Base-by-base conservation (phyloP, 2,329 filamentous ascomycete species). In the Pseudofabraea citricarpa region DNA sequence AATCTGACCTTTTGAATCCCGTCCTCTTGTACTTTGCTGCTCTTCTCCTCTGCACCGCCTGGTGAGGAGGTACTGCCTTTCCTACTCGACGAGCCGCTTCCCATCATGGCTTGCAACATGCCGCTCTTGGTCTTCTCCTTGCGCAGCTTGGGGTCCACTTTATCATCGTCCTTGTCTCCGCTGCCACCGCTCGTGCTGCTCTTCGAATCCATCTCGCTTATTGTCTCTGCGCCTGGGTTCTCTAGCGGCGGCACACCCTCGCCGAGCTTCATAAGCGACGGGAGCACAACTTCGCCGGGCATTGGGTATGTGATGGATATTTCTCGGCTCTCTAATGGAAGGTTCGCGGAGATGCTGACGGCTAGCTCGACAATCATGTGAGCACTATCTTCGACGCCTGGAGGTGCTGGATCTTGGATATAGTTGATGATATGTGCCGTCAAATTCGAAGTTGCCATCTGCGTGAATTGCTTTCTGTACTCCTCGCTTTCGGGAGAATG, bases 331-430 rank as follows among this genome's bases (percentile, higher is more conserved):
- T 98, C 93, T 29, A 95, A 69, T 0, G 93, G 91, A 36, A 97
- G 69, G 61, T 96, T 94, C 46, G 84, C 79, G 1, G 87, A 81
- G 51, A 98, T 90, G 48, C 83, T 85, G 22, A 97, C 78, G 0
- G 90, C 89, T 40, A 97, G 75, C 65, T 96, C 90, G 43, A 96
- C 77, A 62, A 98, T 97, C 82, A 93, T 95, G 43, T 84, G 83
- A 2, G 90, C 86, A 50, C 88, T 90, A 40, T 88, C 90, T 52
- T 91, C 84, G n/a, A 97, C 76, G 7, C 90, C 90, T 1, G 82
- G 68, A 0, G 89, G 87, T 1, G 87, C 77, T 2, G 90, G 88
- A 9, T 87, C 85, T 44, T 80, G 75, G 38, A 97, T 73, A 57
- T 87, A 82, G 57, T 85, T 80, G 48, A 83, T 81, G 24, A 98